Evolutionary conservation across 1,284 basidiomycete genomes (phyloP).

Genomic region (Laetiporus sulphureus): DNA sequence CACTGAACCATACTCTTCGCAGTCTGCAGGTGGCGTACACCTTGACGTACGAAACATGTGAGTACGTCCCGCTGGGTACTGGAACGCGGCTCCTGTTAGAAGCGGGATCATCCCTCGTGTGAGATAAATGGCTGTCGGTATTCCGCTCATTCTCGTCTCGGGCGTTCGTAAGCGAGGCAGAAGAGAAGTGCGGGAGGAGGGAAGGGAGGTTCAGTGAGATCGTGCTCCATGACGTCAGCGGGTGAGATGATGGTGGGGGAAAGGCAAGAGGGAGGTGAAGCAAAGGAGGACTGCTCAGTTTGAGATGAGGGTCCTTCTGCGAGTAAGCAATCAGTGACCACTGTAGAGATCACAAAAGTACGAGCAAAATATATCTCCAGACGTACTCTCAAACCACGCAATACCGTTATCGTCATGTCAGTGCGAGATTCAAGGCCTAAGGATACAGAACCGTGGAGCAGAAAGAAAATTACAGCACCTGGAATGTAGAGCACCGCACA

Average conservation of each 20-base stretch:
- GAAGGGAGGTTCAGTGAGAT: constrained; percentile 55
- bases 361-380: neutral
- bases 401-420: too few relatives aligned
- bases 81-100: too few relatives aligned
- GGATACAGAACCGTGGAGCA: too few relatives aligned
- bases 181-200: constrained; percentile 60
- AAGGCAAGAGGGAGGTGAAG: constrained; percentile 72
- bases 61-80: constrained; percentile 54
- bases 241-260: constrained; percentile 43
- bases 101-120: too few relatives aligned
- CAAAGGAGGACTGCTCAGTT: constrained; percentile 37
- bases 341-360: neutral
- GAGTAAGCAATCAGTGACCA: constrained; percentile 6
- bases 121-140: too few relatives aligned
- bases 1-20: constrained; percentile 74
- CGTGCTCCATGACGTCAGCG: constrained; percentile 69
- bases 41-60: constrained; percentile 63
- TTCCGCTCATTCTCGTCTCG: constrained; percentile 20
- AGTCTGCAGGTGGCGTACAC: constrained; percentile 80
- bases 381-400: too few relatives aligned
- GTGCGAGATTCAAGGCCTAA: too few relatives aligned
- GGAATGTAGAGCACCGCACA: constrained; percentile 74
- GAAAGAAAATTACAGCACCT: constrained; percentile 41
- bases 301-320: constrained; percentile 54
- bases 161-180: constrained; percentile 29